These are phyloP conservation scores for Rhizophagus clarus DNA, from an alignment of 192 early-diverging fungal genomes.

Conservation along the genomic window DNA sequence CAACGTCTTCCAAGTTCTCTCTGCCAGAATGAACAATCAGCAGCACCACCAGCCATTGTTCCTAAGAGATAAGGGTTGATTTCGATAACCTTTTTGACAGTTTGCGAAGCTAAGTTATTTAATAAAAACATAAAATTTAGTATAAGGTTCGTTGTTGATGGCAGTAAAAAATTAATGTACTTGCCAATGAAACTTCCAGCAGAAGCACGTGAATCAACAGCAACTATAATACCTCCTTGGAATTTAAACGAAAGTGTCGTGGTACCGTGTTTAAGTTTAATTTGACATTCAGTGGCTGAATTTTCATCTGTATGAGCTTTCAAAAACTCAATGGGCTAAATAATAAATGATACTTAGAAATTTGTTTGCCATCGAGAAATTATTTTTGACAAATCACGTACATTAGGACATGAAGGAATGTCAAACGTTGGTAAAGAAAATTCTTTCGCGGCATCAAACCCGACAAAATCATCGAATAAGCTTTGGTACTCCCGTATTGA, in stretches of 20 bases:
- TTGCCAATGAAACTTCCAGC: conserved; percentile 87
- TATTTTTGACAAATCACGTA: conserved; percentile 31
- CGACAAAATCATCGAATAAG: conserved; percentile 30
- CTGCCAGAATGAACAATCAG: conserved; percentile 98
- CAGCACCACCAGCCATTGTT: conserved; percentile 99
- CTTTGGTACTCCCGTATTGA: conserved; percentile 27
- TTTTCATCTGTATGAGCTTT: conserved; percentile 76
- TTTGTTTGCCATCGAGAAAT: not conserved
- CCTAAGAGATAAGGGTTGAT: conserved; percentile 98
- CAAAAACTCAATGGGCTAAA: conserved; percentile 84
- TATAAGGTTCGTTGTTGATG: no score
- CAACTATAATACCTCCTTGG: conserved; percentile 89
- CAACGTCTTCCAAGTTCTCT: conserved; percentile 94
- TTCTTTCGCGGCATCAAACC: conserved; percentile 55
- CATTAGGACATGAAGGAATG: conserved; percentile 57
- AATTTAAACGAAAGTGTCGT: conserved; percentile 99
- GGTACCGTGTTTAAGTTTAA: conserved; percentile 95
- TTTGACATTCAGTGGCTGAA: conserved; percentile 74
- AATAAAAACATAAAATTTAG: not conserved
- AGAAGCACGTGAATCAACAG: conserved; percentile 96
- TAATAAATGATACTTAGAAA: not conserved
- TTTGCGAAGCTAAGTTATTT: conserved; percentile 73
- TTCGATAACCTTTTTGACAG: conserved; percentile 98
- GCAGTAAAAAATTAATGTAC: not conserved
- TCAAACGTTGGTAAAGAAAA: conserved; percentile 59